Evolutionary conservation across 345 rosid genomes (phyloP).

Genomic region (Syzygium aqueum): DNA sequence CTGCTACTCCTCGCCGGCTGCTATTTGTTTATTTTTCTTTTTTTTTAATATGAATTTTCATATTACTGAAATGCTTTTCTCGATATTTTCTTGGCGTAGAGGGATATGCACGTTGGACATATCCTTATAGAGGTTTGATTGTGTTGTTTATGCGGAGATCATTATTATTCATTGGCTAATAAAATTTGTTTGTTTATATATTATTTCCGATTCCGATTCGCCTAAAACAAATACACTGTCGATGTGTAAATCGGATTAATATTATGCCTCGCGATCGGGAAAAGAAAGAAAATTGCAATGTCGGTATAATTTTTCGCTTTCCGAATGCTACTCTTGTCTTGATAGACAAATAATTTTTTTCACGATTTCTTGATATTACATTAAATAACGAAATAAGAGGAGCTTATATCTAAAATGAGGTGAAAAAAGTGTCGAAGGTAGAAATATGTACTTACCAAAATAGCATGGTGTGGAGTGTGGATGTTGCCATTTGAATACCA

Average conservation of each 20-base stretch:
- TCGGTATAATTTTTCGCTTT: background rate
- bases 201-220: rapidly evolving
- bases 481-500: too few species aligned
- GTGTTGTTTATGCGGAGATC: background rate
- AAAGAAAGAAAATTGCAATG: too few species aligned
- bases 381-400: background rate
- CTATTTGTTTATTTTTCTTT: background rate
- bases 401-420: background rate
- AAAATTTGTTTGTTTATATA: rapidly evolving
- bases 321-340: too few species aligned
- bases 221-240: background rate
- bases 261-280: too few species aligned
- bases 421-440: too few species aligned
- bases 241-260: rapidly evolving
- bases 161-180: background rate
- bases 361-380: background rate
- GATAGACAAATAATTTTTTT: background rate
- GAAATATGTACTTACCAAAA: too few species aligned
- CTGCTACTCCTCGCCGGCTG: background rate
- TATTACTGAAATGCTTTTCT: background rate
- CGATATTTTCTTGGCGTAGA: background rate
- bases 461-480: too few species aligned
- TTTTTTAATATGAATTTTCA: background rate
- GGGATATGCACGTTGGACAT: background rate
- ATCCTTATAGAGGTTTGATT: background rate